A percentile compares a stretch with the other conserved stretches of the same genome.
Evolutionary conservation across 768 basidiomycete genomes (phyloP).

Genomic region (Leccinum sublutescens): DNA sequence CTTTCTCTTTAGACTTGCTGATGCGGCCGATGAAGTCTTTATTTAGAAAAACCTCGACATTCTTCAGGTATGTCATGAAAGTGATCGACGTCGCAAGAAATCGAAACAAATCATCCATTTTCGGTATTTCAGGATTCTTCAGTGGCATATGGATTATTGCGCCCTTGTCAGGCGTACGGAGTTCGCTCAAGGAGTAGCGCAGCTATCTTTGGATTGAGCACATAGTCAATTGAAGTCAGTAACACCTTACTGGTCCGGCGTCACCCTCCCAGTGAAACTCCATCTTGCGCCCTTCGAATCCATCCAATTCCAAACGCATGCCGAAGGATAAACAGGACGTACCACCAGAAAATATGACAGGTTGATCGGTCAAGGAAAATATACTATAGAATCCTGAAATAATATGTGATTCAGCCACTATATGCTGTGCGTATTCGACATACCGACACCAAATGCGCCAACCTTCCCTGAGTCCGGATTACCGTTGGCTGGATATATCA

Average conservation of each 20-base stretch:
- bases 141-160: constrained; percentile 84
- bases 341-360: constrained; percentile 75
- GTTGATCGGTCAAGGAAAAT: constrained; percentile 78
- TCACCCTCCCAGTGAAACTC: constrained; percentile 93
- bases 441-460: constrained; percentile 85
- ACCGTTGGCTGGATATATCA: constrained; percentile 61
- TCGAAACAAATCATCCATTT: constrained; percentile 77
- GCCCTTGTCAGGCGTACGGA: constrained; percentile 51
- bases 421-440: constrained; percentile 12
- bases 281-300: constrained; percentile 72
- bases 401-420: not conserved
- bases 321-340: constrained; percentile 15
- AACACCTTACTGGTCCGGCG: constrained; percentile 45
- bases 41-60: constrained; percentile 79
- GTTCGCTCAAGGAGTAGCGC: constrained; percentile 55
- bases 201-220: constrained; percentile 43
- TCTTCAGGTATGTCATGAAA: constrained; percentile 77
- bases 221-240: not conserved
- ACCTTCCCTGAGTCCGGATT: constrained; percentile 95
- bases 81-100: constrained; percentile 89
- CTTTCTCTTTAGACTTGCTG: constrained; percentile 52
- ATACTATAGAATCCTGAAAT: constrained; percentile 65
- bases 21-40: constrained; percentile 63
- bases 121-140: constrained; percentile 72
- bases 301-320: constrained; percentile 1